Evolutionary conservation across 1,139 yeast genomes (phyloP).

Genomic region (Debaryomycetaceae sp.): DNA sequence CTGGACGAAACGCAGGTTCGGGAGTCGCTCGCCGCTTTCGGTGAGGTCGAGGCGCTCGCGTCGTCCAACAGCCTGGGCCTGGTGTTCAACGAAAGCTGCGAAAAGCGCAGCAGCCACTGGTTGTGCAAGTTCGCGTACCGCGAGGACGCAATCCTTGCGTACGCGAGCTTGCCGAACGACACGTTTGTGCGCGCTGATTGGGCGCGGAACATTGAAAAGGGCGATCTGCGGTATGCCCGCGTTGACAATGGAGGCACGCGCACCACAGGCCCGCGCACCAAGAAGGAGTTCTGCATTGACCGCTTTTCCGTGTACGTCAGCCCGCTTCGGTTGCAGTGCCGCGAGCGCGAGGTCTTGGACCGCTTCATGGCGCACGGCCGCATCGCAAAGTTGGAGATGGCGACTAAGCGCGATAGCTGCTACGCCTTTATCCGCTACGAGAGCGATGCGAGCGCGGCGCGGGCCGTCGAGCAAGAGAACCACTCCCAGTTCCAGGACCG

Average conservation of each 20-base stretch:
- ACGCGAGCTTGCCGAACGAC: constrained; percentile 52
- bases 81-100: constrained; percentile 5
- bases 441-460: constrained; percentile 64
- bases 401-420: constrained; percentile 37
- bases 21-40: constrained; percentile 39
- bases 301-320: constrained; percentile 69
- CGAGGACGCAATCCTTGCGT: constrained; percentile 86
- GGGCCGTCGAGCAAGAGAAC: constrained; percentile 74
- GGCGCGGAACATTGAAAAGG: constrained; percentile 65
- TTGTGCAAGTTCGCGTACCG: constrained; percentile 74
- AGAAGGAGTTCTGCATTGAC: constrained; percentile 36
- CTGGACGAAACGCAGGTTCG: constrained; percentile 22
- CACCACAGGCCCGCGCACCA: constrained; percentile 1
- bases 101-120: constrained; percentile 41
- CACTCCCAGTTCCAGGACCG: constrained; percentile 63
- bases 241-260: constrained; percentile 3
- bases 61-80: constrained; percentile 1
- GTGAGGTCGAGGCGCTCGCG: constrained; percentile 63
- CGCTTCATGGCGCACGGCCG: constrained; percentile 62
- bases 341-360: constrained; percentile 41
- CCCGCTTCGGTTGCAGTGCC: constrained; percentile 45
- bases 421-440: constrained; percentile 66
- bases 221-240: constrained; percentile 1
- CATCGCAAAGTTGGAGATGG: constrained; percentile 39
- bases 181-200: constrained; percentile 55